phyloP scores from a whole-genome alignment of 805 yeast species.

The Wickerhamiella alocasiicola region DNA sequence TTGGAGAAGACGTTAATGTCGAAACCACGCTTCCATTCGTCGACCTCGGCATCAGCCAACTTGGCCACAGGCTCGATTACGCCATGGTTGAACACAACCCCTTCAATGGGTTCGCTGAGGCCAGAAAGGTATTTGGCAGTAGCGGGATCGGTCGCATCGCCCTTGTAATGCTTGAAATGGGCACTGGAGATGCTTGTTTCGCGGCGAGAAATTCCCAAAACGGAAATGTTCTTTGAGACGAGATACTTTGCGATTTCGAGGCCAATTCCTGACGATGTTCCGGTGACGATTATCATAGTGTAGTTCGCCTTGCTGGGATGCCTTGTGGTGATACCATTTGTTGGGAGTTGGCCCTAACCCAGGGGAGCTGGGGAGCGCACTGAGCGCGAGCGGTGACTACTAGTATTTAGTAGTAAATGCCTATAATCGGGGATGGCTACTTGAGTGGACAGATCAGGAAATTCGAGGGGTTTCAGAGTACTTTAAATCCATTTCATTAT shows the following conservation, averaged over 20 bases:
- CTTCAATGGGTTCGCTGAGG: slow-evolving; percentile 24
- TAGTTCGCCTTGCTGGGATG: no score
- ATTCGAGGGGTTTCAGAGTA: no score
- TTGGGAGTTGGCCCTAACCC: no score
- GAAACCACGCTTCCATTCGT: slow-evolving; percentile 49
- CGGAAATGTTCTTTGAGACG: slow-evolving; percentile 33
- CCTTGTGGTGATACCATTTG: no score
- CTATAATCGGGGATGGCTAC: no score
- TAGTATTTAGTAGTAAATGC: no score
- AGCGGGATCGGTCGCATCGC: slow-evolving; percentile 39
- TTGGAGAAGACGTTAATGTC: slow-evolving; percentile 72
- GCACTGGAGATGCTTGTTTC: slow-evolving; percentile 35
- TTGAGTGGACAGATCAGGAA: no score
- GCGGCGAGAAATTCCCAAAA: slow-evolving; percentile 67
- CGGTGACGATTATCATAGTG: slow-evolving; percentile 21
- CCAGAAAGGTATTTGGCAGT: slow-evolving; percentile 26
- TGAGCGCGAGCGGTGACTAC: no score
- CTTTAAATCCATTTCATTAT: no score
- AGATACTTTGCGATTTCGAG: slow-evolving; percentile 49
- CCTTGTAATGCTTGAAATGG: slow-evolving; percentile 30
- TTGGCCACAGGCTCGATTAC: slow-evolving; percentile 62
- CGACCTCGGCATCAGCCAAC: slow-evolving; percentile 39
- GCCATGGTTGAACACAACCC: slow-evolving; percentile 59
- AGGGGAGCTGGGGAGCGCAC: no score
- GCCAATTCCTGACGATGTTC: slow-evolving; percentile 55